Base-by-base conservation (phyloP, 345 rosid species). In the Turnera subulata region DNA sequence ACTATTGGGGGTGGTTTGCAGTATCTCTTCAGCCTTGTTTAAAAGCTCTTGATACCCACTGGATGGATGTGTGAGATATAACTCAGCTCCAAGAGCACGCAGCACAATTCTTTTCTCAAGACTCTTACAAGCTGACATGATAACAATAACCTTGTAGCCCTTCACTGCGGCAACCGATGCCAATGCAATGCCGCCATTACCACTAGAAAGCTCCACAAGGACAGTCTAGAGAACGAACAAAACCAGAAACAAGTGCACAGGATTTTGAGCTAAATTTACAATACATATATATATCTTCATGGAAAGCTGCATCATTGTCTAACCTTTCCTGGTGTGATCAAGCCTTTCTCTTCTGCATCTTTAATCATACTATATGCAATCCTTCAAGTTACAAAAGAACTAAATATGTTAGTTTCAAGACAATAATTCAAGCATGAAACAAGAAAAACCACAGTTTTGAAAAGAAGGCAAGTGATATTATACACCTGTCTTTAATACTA, bases 71-170 rank as follows among this genome's bases (percentile, higher is more conserved):
- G 96, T 89, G 13, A 86, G 76, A 50, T 84, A 78, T 74, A 89
- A 59, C 59, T 89, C 80, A 33, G 87, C 95, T 32, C 95, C 96
- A 75, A 89, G 86, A 58, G 91, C 91, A 23, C 78, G 66, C 74
- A 89, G 91, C 63, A 84, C 76, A 68, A 86, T 81, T 74, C 91
- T 86, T 79, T 95, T 84, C 69, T 89, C 96, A 8, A 84, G 54
- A 75, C 94, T 89, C 89, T 78, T 89, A 2, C 88, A 82, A 58
- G 96, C 85, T 42, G 96, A 94, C 94, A 89, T 86, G 6, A 91
- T 84, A 45, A 89, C 79, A 47, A 89, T 78, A 62, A 86, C 85
- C 77, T 53, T 80, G 67, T 89, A 89, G 16, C 82, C 76, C 65
- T 89, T 89, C 8, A 90, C 87, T 25, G 96, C 93, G 1, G 96